A percentile compares a stretch with the other conserved stretches of the same genome.
These are phyloP conservation scores for Globisporangium carolinianum DNA, from an alignment of 352 stramenopile species.

Conservation along the genomic window DNA sequence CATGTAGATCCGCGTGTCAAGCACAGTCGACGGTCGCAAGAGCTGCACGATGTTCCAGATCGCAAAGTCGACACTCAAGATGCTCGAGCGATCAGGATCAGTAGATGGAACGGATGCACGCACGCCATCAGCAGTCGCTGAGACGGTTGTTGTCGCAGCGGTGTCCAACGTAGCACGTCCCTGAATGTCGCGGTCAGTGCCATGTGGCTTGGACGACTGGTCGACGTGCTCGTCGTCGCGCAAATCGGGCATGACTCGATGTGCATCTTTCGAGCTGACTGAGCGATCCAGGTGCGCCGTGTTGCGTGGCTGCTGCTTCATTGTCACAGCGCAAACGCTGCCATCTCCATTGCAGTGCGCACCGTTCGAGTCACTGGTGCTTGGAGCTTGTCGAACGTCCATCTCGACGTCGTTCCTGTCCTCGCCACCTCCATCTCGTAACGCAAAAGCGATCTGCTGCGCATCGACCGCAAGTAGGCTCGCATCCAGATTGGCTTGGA, in stretches of 20 bases:
- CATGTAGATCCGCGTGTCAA: conserved; percentile 38
- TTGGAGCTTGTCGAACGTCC: no score
- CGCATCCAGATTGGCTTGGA: no score
- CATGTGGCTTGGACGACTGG: background rate
- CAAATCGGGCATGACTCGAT: background rate
- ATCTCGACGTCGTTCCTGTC: no score
- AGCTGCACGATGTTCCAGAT: conserved; percentile 19
- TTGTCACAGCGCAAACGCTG: no score
- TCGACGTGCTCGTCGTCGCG: background rate
- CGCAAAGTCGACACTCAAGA: conserved; percentile 16
- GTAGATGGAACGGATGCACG: background rate
- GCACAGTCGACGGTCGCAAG: conserved; percentile 14
- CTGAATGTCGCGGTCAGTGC: background rate
- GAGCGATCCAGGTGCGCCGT: no score
- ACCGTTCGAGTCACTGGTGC: no score
- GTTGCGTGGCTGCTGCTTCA: no score
- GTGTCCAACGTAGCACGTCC: background rate
- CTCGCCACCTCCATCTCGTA: no score
- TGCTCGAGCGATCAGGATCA: conserved; percentile 2
- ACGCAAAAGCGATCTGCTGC: no score
- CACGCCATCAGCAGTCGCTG: background rate
- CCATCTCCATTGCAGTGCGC: no score
- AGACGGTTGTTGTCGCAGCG: conserved; percentile 8
- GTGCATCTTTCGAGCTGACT: background rate
- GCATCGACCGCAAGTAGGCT: no score